Evolutionary conservation across 371 early-diverging fungal species (phyloP), one percentile per base, ranked within the genome.

Genomic region (Syncephalastrum monosporum): DNA sequence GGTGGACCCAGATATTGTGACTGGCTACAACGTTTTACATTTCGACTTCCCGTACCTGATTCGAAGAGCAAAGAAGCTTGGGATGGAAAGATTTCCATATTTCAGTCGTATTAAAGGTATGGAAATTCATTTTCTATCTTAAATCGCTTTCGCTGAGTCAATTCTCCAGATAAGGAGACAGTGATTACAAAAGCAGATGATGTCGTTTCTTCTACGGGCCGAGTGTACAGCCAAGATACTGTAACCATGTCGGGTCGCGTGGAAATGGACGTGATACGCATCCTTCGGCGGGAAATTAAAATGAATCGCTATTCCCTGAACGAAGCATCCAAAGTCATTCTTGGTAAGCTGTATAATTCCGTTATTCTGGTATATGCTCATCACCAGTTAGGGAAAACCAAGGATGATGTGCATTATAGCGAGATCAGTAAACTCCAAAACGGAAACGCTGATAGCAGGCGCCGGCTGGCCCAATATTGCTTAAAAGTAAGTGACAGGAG

Each of bases 381-480:
- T 2, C 2, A 8, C 10, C 7, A 1, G 38, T 5, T 33, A 33
- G 89, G 89, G 44, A 99, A 99, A 69, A 99, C 99, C 82, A 99
- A 99, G 72, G 99, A 99, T 75, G 99, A 99, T 72, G 99, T 99
- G 1, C 99, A 97, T 62, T 95, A 98, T 67, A 94, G 95, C 3
- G 96, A 97, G 48, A 99, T 99, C 75, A 90, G 93, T 0, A 97
- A 95, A 50, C 78, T 99, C 16, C 97, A 97, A 60, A 94, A 98
- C 52, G 97, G 95, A 41, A 94, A 91, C 65, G 83, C 86, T 42
- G 99, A 99, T 60, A 98, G 99, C 0, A 87, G 99, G 29, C 84
- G 97, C 44, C 88, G 99, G 56, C 81, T 99, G 38, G 99, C 99
- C 0, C 87, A 98, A 8, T 99, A 99, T 75, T 99, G 99, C 72